phyloP scores from a whole-genome alignment of 164 flowering plant species.

The Sedum album region DNA sequence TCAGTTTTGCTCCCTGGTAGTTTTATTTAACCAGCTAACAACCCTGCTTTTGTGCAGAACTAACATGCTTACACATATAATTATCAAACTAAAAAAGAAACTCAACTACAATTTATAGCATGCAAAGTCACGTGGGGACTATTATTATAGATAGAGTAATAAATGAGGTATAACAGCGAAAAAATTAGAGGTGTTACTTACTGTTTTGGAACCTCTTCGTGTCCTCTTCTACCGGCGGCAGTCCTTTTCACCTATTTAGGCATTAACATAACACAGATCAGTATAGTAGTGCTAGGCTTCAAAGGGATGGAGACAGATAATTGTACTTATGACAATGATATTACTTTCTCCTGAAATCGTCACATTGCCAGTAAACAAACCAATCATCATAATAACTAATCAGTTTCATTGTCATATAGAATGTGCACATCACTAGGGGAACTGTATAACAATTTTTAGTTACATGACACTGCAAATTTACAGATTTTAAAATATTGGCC shows the following conservation, averaged over 20 bases:
- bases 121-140: conserved; percentile 4
- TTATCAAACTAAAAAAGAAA: background rate
- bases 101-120: background rate
- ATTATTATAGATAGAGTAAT: background rate
- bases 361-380: background rate
- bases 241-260: background rate
- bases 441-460: background rate
- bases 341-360: background rate
- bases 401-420: background rate
- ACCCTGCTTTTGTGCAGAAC: background rate
- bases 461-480: background rate
- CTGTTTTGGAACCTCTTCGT: background rate
- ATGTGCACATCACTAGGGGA: too few species aligned
- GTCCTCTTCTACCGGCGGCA: background rate
- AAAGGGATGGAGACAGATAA: background rate
- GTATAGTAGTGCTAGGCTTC: background rate
- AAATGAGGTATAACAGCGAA: background rate
- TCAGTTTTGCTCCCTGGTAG: background rate
- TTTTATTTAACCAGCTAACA: background rate
- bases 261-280: background rate
- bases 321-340: background rate
- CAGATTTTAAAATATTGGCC: too few species aligned
- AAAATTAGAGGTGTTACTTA: background rate
- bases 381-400: background rate
- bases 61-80: background rate